Evolutionary conservation across 2,329 filamentous ascomycete genomes (phyloP), one percentile per base, ranked within the genome.

Genomic region (Epicoccum nigrum): DNA sequence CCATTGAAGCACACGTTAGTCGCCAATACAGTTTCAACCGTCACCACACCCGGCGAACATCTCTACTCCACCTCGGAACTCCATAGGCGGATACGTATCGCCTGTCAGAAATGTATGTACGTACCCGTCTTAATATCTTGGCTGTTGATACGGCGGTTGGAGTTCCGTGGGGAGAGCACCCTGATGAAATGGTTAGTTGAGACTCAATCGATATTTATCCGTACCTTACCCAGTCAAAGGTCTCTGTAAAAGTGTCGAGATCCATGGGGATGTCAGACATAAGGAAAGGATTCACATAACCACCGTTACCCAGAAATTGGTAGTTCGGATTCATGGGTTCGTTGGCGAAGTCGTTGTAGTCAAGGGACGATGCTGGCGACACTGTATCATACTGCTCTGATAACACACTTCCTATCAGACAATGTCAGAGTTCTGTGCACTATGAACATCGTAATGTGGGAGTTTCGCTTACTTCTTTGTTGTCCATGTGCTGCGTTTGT

Each of bases 191-290:
- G 5, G 16, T 52, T 20, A 52, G 49, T 19, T 4, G 19, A 19
- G 11, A 4, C 12, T 11, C 15, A 13, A 5, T 9, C 8, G 5
- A 8, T n/a, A n/a, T n/a, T 11, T 4, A 16, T 4, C 23, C 2
- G 3, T 28, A 4, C 19, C 45, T 21, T 54, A 67, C 67, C 65
- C 65, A 70, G 25, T 58, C 56, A 27, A 67, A 65, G n/a, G 46
- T 37, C 12, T 60, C 50, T 7, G 49, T 47, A 15, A 55, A 53
- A 7, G 44, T 19, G 12, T 59, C 60, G n/a, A 69, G 44, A 28
- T 68, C 60, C 56, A 68, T 65, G 2, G 59, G 43, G 31, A 60
- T 55, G 21, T 64, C 58, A 11, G 48, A 40, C 43, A 59, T 57
- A 6, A 54, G 41, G 32, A 67, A 63, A 2, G 63, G 45, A 19